A percentile compares a stretch with the other conserved stretches of the same genome.
These are phyloP conservation scores for Macrotyloma uniflorum DNA, from an alignment of 306 rosid genomes.

Conservation along the genomic window DNA sequence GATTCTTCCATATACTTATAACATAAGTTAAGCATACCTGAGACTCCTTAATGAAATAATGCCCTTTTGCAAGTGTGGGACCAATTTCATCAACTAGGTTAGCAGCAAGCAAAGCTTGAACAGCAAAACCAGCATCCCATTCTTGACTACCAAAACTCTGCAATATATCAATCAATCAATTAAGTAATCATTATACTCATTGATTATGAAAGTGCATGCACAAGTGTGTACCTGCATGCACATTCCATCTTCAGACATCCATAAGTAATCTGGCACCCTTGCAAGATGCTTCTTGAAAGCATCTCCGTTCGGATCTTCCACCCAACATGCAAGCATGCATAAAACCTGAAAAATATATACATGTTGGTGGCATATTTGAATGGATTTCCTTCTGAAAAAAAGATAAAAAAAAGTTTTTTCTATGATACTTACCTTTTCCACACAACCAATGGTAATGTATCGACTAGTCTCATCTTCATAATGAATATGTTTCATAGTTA, in stretches of 20 bases:
- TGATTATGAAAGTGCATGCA: neutral
- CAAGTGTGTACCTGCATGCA: conserved; percentile 58
- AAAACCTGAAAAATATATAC: conserved; percentile 44
- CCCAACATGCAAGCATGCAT: conserved; percentile 83
- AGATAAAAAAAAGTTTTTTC: neutral
- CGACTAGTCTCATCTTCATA: conserved; percentile 78
- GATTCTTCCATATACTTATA: neutral
- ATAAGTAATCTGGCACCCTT: conserved; percentile 67
- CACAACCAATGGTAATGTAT: conserved; percentile 64
- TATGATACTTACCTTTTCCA: conserved; percentile 54
- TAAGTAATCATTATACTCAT: neutral
- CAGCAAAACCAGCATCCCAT: conserved; percentile 68
- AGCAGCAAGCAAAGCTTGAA: conserved; percentile 71
- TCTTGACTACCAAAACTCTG: conserved; percentile 75
- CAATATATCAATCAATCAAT: neutral
- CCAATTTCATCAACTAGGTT: conserved; percentile 57
- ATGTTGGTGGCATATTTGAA: conserved; percentile 2
- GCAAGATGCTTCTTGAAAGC: conserved; percentile 73
- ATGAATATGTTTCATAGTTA: conserved; percentile 74
- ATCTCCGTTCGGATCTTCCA: conserved; percentile 75
- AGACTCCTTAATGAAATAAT: conserved; percentile 68
- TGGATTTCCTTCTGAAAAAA: neutral
- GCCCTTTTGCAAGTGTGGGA: conserved; percentile 57
- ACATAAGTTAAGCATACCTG: conserved; percentile 44
- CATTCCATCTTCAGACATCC: conserved; percentile 86